phyloP scores from a whole-genome alignment of 768 basidiomycete species.

The Cytidiella melzeri region DNA sequence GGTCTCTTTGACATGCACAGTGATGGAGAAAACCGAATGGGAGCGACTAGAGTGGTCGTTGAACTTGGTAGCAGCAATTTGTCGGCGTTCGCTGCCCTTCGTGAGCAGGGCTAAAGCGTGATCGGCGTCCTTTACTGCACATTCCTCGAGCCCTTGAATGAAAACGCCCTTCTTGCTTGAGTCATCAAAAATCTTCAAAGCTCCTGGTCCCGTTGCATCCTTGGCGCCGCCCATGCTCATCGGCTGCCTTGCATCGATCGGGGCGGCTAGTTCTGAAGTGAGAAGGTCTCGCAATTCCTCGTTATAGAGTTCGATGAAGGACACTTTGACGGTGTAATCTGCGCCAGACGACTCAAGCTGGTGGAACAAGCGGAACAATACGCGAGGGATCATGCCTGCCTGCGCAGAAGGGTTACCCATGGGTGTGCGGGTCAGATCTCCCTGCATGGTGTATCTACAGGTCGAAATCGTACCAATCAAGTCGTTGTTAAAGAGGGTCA shows the following conservation, averaged over 20 bases:
- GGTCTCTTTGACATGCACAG: conserved; percentile 86
- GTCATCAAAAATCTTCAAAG: conserved; percentile 93
- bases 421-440: conserved; percentile 76
- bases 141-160: conserved; percentile 93
- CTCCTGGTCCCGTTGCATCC: conserved; percentile 38
- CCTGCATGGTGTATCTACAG: conserved; percentile 91
- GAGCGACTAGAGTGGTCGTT: conserved; percentile 97
- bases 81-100: conserved; percentile 85
- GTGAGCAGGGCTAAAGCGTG: conserved; percentile 80
- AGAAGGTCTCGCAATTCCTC: conserved; percentile 96
- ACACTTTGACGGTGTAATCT: conserved; percentile 91
- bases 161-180: conserved; percentile 80
- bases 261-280: conserved; percentile 67
- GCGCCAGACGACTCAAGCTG: conserved; percentile 68
- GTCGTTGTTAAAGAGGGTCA: conserved; percentile 5
- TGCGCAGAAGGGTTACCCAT: conserved; percentile 83
- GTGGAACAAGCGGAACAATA: conserved; percentile 85
- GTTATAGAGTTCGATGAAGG: conserved; percentile 95
- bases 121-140: conserved; percentile 71
- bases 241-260: conserved; percentile 62
- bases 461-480: background rate
- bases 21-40: conserved; percentile 96
- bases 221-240: conserved; percentile 63
- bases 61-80: conserved; percentile 95
- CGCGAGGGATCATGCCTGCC: conserved; percentile 95